Conservation (phyloP, 768 basidiomycete species). For the Antrodiella citrinella region DNA sequence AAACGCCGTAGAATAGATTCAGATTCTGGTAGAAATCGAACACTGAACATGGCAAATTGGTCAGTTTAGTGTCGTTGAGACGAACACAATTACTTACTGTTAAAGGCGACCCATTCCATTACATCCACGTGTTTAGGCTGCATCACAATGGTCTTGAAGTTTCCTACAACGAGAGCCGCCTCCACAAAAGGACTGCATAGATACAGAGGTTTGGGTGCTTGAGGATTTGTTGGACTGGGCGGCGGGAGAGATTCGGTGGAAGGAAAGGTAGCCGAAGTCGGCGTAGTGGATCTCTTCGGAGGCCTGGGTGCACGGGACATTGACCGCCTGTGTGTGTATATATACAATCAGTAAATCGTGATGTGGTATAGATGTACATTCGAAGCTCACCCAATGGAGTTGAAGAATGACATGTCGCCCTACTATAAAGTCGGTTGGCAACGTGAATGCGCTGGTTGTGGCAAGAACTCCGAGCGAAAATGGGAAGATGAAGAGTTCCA, state of each 20-base stretch:
- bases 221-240: conserved; percentile 34
- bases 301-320: conserved; percentile 66
- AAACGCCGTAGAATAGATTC: conserved; percentile 92
- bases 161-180: conserved; percentile 92
- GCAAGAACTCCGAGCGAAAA: no score
- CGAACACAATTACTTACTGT: conserved; percentile 53
- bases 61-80: no score
- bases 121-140: conserved; percentile 92
- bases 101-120: conserved; percentile 96
- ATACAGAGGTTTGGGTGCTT: conserved; percentile 63
- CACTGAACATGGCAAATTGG: conserved; percentile 38
- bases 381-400: conserved; percentile 62
- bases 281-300: conserved; percentile 67
- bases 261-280: conserved; percentile 57
- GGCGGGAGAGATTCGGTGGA: conserved; percentile 32
- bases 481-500: no score
- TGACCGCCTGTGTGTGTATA: conserved; percentile 42
- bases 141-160: conserved; percentile 97
- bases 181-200: conserved; percentile 93
- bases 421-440: no score
- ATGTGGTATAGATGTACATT: conserved; percentile 3
- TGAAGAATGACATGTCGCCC: conserved; percentile 74
- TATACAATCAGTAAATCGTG: conserved; percentile 9
- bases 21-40: conserved; percentile 97
- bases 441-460: no score